These are phyloP conservation scores for Capsicum chinense DNA, from an alignment of 257 asterid genomes.

Conservation along the genomic window DNA sequence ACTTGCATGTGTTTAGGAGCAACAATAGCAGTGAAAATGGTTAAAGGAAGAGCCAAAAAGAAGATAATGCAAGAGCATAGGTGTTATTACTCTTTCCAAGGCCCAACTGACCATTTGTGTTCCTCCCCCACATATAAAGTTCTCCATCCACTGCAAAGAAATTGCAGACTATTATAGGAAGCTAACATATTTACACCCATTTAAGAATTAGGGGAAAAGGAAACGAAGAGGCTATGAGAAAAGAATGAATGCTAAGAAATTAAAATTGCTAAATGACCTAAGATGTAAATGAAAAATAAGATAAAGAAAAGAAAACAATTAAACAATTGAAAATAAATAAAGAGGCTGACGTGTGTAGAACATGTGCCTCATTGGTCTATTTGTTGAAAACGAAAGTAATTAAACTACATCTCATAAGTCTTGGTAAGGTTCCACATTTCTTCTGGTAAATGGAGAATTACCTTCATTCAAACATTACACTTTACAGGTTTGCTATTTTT, in stretches of 20 bases:
- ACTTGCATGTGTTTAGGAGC: background rate
- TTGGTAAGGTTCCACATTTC: conserved; percentile 4
- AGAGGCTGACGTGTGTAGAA: background rate
- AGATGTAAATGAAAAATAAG: background rate
- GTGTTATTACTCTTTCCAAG: conserved; percentile 83
- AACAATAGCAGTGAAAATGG: conserved; percentile 18
- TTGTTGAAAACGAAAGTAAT: background rate
- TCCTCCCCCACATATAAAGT: conserved; percentile 94
- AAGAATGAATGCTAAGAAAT: conserved; percentile 19
- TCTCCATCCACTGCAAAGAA: conserved; percentile 80
- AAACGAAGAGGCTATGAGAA: conserved; percentile 18
- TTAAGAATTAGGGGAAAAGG: conserved; percentile 2
- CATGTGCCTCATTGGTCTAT: conserved; percentile 16
- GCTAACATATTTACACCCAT: background rate
- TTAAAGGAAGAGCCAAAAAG: conserved; percentile 28
- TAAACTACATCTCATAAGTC: background rate
- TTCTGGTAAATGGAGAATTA: conserved; percentile 13
- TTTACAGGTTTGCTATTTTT: too few species aligned
- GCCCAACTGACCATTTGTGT: conserved; percentile 93
- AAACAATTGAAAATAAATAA: background rate
- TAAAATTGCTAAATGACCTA: background rate
- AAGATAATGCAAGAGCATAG: conserved; percentile 2
- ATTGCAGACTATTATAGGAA: background rate
- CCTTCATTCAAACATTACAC: background rate
- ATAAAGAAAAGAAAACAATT: background rate